A percentile compares a stretch with the other conserved stretches of the same genome.
phyloP scores from a whole-genome alignment of 345 rosid species.

The Isatis tinctoria region DNA sequence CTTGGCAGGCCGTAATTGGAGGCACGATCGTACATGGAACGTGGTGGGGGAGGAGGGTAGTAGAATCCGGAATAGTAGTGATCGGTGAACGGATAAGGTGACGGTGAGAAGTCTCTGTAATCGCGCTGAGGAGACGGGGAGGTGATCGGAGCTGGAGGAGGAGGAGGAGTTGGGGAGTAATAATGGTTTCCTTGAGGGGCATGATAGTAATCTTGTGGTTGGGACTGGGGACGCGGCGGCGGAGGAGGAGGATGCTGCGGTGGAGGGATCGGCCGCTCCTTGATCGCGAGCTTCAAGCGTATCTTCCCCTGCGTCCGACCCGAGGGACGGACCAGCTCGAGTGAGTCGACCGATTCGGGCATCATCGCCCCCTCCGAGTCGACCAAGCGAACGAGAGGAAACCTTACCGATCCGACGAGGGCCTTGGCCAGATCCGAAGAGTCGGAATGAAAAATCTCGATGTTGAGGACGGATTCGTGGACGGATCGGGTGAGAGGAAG shows the following conservation, averaged over 20 bases:
- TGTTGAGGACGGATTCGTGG: slow-evolving; percentile 44
- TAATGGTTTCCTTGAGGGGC: slow-evolving; percentile 37
- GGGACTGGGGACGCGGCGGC: slow-evolving; percentile 36
- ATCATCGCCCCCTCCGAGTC: slow-evolving; percentile 36
- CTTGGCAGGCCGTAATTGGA: slow-evolving; percentile 30
- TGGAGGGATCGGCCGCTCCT: slow-evolving; percentile 39
- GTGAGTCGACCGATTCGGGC: slow-evolving; percentile 29
- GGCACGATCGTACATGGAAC: slow-evolving; percentile 37
- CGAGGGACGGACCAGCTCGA: slow-evolving; percentile 58
- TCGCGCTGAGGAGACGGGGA: slow-evolving; percentile 35
- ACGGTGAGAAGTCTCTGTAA: slow-evolving; percentile 38
- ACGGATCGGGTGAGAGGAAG: slow-evolving; percentile 44
- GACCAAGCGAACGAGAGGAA: slow-evolving; percentile 44
- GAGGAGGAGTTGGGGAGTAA: slow-evolving; percentile 46
- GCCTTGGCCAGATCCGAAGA: slow-evolving; percentile 49
- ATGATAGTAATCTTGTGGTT: slow-evolving; percentile 35
- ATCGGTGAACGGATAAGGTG: slow-evolving; percentile 31
- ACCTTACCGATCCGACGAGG: slow-evolving; percentile 53
- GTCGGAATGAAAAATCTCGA: slow-evolving; percentile 50
- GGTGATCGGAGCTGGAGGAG: slow-evolving; percentile 23
- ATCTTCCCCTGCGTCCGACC: slow-evolving; percentile 65
- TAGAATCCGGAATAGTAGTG: slow-evolving; percentile 43
- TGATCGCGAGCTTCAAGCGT: slow-evolving; percentile 41
- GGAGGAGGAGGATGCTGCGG: slow-evolving; percentile 37
- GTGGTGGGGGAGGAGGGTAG: slow-evolving; percentile 41